Base-by-base conservation (phyloP, 164 flowering plant genomes). In the Akebia trifoliata region DNA sequence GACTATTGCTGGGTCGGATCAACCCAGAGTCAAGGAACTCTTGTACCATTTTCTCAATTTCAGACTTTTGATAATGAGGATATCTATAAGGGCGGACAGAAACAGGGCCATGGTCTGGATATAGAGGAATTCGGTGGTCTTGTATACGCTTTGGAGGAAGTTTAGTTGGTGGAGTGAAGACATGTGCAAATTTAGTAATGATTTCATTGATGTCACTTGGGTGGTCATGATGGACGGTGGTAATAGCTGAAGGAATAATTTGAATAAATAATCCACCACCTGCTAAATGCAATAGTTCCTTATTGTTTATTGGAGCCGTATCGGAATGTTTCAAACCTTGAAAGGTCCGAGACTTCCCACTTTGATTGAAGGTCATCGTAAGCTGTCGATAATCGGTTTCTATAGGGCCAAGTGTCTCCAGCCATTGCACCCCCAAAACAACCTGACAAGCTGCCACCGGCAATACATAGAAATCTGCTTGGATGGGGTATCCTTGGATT, bases 361-460 rank as follows among this genome's bases (percentile, higher is more conserved):
- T 20, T 8, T 3, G 14, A 11, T 11, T 30, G 24, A 30, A 50
- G 3, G 55, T 8, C 22, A 50, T 50, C 5, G 55, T 50, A 0
- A 50, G 36, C 10, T 50, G 0, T 1, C 20, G 3, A 20, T 50
- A 50, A 20, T 50, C 11, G 6, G 55, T 18, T 14, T 30, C 21
- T 10, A 50, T 50, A 6, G 22, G 11, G 4, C 55, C 38, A 1
- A 50, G 17, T 4, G 38, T 50, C 18, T 30, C 37, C 8, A 50
- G 38, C 38, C 55, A 50, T 28, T 50, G 55, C 8, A 50, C 38
- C 3, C 55, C 38, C 6, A 50, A 8, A 18, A 50, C 55, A 1
- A 17, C 35, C 17, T 50, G 38, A n/a, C 55, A 50, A 2, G 38
- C 20, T 8, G 55, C 35, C 7, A 31, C 37, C 2, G 55, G 37